Evolutionary conservation across 495 filamentous ascomycete species (phyloP), one percentile per base, ranked within the genome.

Genomic region (Xylaria castorea): DNA sequence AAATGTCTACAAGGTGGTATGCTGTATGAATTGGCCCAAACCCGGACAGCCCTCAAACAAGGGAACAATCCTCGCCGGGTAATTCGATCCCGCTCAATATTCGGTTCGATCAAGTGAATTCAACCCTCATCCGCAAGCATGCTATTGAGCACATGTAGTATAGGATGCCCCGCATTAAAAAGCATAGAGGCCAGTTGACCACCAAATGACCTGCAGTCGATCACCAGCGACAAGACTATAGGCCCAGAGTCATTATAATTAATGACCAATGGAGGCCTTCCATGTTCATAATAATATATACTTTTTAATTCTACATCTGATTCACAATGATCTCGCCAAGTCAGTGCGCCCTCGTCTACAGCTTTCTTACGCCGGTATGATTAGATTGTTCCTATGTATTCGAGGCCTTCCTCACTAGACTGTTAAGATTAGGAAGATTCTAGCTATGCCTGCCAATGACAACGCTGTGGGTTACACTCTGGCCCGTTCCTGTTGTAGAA

Each of bases 51-150:
- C 12, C 22, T 66, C 70, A 38, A 58, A 53, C 14, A 14, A 63
- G 57, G 70, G 25, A 48, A 58, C 32, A 40, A 36, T 55, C 61
- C 34, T 71, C 60, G 27, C 40, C 44, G 58, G 69, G 16, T 64
- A 57, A 14, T 64, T 30, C 32, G 16, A 57, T 40, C 18, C 16
- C 25, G 40, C 51, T 51, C 63, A 30, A 42, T 22, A 36, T 18
- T 60, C 36, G 2, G 51, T 72, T 46, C 40, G 22, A 42, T 32
- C 63, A 32, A 44, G 46, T 27, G 46, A 48, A 64, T 65, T 7
- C 34, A 22, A 1, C 14, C 36, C 61, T 65, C 46, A 57, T 51
- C 38, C n/a, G 53, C 50, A 58, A 51, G 62, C 40, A 66, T 36
- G 27, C 38, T 46, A n/a, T 48, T 48, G 38, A 58, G 40, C 62